Evolutionary conservation across 345 rosid species (phyloP).

Genomic region (Aquilaria sinensis): DNA sequence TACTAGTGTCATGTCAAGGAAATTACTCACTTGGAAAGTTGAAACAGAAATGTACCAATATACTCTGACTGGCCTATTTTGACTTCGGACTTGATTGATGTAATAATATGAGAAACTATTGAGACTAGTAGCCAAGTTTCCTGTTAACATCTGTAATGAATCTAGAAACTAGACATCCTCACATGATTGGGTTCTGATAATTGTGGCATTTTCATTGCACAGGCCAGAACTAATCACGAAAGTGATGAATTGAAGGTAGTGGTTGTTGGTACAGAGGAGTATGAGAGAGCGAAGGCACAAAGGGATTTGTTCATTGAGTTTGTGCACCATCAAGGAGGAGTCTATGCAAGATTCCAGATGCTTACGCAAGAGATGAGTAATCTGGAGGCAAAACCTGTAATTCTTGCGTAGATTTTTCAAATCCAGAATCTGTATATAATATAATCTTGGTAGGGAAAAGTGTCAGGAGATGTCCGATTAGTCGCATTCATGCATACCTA

Average conservation of each 20-base stretch:
- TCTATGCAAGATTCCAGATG: constrained; percentile 4
- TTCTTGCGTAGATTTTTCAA: no score
- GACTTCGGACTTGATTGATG: no score
- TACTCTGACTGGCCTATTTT: no score
- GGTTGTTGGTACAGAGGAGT: constrained; percentile 26
- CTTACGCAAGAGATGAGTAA: no score
- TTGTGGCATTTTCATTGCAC: not conserved
- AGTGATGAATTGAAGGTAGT: constrained; percentile 24
- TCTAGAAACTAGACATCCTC: not conserved
- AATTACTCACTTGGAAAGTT: not conserved
- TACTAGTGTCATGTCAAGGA: not conserved
- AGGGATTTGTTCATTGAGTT: constrained; percentile 31
- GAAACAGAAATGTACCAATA: not conserved
- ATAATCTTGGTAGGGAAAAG: no score
- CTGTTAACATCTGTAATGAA: not conserved
- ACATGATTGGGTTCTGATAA: not conserved
- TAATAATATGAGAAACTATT: not conserved
- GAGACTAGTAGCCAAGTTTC: not conserved
- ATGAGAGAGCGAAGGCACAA: constrained; percentile 21
- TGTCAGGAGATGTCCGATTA: no score
- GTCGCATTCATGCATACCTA: no score
- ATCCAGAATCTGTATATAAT: no score
- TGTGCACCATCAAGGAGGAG: constrained; percentile 17
- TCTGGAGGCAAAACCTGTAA: no score
- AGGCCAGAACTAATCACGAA: not conserved